A percentile compares a stretch with the other conserved stretches of the same genome.
Evolutionary conservation across 2,329 filamentous ascomycete species (phyloP).

Genomic region (Thielaviopsis ethacetica): DNA sequence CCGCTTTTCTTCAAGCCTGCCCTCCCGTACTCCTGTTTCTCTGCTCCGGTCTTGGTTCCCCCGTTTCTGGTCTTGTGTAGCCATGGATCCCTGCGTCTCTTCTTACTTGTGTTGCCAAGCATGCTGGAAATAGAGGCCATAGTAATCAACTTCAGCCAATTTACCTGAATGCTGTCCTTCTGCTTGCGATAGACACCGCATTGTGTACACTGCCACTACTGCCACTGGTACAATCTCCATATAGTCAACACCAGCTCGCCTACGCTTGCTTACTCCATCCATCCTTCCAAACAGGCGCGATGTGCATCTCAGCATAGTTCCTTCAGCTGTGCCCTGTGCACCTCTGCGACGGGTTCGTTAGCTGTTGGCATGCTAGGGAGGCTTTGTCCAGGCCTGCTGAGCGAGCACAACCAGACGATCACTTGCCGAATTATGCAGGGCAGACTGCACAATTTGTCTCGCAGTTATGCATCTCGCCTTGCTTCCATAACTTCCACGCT

Average conservation of each 20-base stretch:
- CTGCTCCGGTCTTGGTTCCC: neutral
- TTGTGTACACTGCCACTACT: neutral
- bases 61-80: neutral
- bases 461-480: neutral
- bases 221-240: neutral
- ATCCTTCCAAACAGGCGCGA: neutral
- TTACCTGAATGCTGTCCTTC: no score
- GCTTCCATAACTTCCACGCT: neutral
- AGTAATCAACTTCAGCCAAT: no score
- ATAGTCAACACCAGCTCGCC: neutral
- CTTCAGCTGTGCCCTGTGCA: neutral
- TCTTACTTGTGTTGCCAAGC: no score
- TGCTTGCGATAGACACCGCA: neutral
- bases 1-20: neutral
- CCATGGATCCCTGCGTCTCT: no score
- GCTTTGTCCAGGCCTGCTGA: neutral
- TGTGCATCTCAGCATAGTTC: neutral
- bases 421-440: neutral
- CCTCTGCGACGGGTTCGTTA: neutral
- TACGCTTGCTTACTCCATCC: neutral
- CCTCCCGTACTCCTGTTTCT: no score
- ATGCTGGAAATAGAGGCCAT: no score
- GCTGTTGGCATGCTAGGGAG: neutral
- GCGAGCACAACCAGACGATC: neutral
- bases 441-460: neutral